Base-by-base conservation (phyloP, 2,329 filamentous ascomycete species). In the Moelleriella libera region DNA sequence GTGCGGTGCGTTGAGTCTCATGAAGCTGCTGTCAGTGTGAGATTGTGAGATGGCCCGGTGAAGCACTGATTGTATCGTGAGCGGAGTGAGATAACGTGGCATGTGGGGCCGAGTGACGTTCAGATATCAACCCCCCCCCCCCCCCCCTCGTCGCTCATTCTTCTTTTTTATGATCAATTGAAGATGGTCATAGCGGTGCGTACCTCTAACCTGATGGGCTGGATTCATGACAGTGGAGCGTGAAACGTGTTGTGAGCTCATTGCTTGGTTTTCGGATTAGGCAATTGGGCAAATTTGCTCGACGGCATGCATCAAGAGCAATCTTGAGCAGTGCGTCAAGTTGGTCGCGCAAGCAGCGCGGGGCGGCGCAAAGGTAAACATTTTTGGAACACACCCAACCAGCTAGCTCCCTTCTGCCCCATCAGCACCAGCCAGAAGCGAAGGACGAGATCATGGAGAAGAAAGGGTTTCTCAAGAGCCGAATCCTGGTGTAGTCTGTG, bases 281-380 rank as follows among this genome's bases (percentile, higher is more conserved):
- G 88, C 88, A 54, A 74, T 95, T 43, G 89, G 88, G 34, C 90
- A 96, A 67, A 79, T 96, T 65, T 89, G 88, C 67, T 89, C 88
- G 39, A 94, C 87, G 49, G 74, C 81, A 51, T 85, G 78, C 53
- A 80, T 92, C 70, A 67, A 76, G 53, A 76, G 84, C 57, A 97
- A 96, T 63, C 78, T 96, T 43, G 70, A 76, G 45, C 84, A 90
- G 64, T 94, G 88, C 64, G 78, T 81, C 51, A 70, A 65, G 41
- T 72, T 95, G 43, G 74, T 92, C 48, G 71, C 72, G 49, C 85
- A 83, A 61, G 88, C 90, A 37, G 80, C 82, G 8, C 70, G 72
- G 30, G 82, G 82, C 48, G 87, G 87, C 43, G 89, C 89, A 48
- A 85, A 88, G 72, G 86, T 88, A 57, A 50, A 63, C 50, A 9